Conservation (phyloP, 2,329 filamentous ascomycete species). For the Aspergillus fijiensis region DNA sequence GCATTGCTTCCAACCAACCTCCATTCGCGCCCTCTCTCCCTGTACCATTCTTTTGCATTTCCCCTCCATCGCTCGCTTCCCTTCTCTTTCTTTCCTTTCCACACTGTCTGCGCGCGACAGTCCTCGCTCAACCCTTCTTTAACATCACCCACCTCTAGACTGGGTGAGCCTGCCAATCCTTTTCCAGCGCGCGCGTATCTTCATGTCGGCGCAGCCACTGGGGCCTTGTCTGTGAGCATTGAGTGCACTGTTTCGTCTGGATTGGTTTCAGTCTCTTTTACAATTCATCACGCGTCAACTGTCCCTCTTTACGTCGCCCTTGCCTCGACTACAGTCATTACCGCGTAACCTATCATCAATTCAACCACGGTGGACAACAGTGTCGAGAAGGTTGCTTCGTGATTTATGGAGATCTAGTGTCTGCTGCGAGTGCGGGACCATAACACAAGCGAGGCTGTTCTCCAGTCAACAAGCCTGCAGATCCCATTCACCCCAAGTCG, state of each 20-base stretch:
- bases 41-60: neutral
- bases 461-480: neutral
- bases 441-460: neutral
- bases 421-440: neutral
- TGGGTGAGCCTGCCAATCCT: neutral
- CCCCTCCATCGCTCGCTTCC: neutral
- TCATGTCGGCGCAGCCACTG: neutral
- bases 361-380: neutral
- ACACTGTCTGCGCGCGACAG: neutral
- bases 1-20: neutral
- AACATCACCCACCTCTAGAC: neutral
- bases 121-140: neutral
- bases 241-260: conserved; percentile 4
- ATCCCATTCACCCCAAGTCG: neutral
- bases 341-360: neutral
- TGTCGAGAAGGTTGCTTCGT: neutral
- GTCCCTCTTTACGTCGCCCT: neutral
- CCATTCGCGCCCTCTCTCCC: neutral
- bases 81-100: neutral
- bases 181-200: neutral
- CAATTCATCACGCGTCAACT: conserved; percentile 2
- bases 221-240: neutral
- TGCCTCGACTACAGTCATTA: conserved; percentile 2
- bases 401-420: neutral
- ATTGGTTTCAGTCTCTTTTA: conserved; percentile 2